These are phyloP conservation scores for Cercospora nicotianae DNA, from an alignment of 2,329 filamentous ascomycete species.

Conservation along the genomic window DNA sequence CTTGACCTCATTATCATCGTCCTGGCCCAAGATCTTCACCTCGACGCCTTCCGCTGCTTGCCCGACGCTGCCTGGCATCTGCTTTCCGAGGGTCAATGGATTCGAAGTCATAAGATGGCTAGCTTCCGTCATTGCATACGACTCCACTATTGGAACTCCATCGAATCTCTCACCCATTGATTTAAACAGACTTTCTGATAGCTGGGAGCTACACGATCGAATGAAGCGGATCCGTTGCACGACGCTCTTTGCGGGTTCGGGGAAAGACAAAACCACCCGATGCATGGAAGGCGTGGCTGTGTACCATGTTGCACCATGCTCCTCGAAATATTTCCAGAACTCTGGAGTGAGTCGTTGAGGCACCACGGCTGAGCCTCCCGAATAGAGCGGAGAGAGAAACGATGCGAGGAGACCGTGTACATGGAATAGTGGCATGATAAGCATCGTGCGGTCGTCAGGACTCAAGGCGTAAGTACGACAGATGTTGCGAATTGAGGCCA, in stretches of 20 bases:
- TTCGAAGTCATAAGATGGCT: background rate
- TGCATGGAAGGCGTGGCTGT: background rate
- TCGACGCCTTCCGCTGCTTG: background rate
- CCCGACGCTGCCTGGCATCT: background rate
- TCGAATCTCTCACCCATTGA: background rate
- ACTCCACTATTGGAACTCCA: background rate
- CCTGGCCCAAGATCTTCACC: background rate
- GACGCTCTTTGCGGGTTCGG: background rate
- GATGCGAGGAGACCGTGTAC: slow-evolving; percentile 81
- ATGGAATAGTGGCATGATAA: slow-evolving; percentile 90
- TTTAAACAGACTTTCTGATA: background rate
- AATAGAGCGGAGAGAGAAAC: slow-evolving; percentile 29
- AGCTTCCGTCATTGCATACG: background rate
- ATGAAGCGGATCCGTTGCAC: background rate
- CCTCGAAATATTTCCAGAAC: background rate
- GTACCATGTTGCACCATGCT: background rate
- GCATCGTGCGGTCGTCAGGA: slow-evolving; percentile 70
- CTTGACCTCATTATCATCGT: background rate
- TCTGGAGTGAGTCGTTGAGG: background rate
- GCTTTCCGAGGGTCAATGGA: background rate
- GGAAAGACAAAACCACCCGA: background rate
- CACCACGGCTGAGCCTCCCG: background rate
- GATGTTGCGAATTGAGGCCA: slow-evolving; percentile 34
- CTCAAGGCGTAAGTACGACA: slow-evolving; percentile 48
- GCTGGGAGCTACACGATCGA: background rate